phyloP scores from a whole-genome alignment of 108 stramenopile genomes.

The Ochromonas danica region DNA sequence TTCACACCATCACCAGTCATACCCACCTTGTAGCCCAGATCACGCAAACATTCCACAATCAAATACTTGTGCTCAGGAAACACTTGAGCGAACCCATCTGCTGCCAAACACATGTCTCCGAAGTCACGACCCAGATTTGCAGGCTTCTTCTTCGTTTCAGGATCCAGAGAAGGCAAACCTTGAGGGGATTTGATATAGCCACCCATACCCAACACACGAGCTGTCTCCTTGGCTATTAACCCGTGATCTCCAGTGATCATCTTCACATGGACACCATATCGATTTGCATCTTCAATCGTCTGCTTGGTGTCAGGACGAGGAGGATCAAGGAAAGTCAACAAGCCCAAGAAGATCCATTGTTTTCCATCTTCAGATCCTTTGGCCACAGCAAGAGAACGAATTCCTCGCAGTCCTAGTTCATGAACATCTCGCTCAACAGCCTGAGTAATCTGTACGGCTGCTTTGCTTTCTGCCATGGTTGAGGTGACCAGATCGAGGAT shows the following conservation, averaged over 20 bases:
- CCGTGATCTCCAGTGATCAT: constrained; percentile 83
- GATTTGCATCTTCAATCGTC: constrained; percentile 60
- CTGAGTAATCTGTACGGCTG: too few species aligned
- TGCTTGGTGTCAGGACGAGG: constrained; percentile 73
- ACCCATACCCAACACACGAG: constrained; percentile 63
- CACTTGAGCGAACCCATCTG: too few species aligned
- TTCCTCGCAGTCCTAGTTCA: constrained; percentile 64
- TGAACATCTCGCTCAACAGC: constrained; percentile 42
- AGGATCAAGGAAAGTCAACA: constrained; percentile 76
- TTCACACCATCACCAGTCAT: too few species aligned
- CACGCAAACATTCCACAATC: too few species aligned
- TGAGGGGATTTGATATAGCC: constrained; percentile 6
- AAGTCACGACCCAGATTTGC: constrained; percentile 44
- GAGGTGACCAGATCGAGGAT: constrained; percentile 60
- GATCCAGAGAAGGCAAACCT: not conserved
- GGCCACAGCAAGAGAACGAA: constrained; percentile 67
- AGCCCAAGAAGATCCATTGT: constrained; percentile 70
- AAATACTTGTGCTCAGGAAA: too few species aligned
- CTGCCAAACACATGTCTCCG: constrained; percentile 56
- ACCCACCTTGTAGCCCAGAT: too few species aligned
- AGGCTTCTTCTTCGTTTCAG: constrained; percentile 15
- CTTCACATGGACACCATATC: constrained; percentile 69
- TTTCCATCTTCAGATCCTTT: constrained; percentile 48
- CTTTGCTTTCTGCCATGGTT: too few species aligned
- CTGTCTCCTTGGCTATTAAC: constrained; percentile 69